A percentile compares a stretch with the other conserved stretches of the same genome.
Evolutionary conservation across 1,139 yeast genomes (phyloP).

Genomic region (Pichia norvegensis): DNA sequence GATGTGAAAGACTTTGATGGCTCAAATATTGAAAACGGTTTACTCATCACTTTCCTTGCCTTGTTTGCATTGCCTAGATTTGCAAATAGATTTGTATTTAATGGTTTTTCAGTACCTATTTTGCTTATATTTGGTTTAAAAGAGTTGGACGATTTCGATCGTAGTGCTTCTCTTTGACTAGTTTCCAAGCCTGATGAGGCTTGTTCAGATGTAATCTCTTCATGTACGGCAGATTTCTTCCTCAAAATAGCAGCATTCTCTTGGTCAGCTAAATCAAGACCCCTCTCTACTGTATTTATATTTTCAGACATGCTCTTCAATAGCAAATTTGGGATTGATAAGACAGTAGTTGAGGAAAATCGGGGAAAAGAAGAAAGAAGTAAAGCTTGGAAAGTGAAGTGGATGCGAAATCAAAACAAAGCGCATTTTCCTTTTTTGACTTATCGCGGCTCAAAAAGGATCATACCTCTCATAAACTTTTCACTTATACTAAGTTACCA

Average conservation of each 20-base stretch:
- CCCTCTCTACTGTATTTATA: background rate
- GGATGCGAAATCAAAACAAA: background rate
- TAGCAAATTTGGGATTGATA: background rate
- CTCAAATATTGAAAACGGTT: constrained; percentile 10
- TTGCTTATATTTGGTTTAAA: background rate
- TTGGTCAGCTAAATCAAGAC: background rate
- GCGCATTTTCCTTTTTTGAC: background rate
- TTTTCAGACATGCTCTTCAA: background rate
- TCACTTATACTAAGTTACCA: background rate
- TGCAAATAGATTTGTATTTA: background rate
- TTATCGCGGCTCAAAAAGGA: background rate
- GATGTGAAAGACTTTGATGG: background rate
- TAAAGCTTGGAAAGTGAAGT: too few relatives aligned
- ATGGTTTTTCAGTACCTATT: background rate
- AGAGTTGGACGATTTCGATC: constrained; percentile 24
- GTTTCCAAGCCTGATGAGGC: background rate
- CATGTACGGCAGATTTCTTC: background rate
- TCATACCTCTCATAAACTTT: background rate
- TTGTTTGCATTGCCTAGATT: constrained; percentile 12
- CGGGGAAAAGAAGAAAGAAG: background rate
- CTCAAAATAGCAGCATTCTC: background rate
- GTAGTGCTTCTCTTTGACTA: constrained; percentile 12
- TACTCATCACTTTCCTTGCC: constrained; percentile 15
- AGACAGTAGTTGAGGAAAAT: background rate
- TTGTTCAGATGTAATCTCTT: background rate